Conservation (phyloP, 208 protist species). For the Acanthamoeba lenticulata region DNA sequence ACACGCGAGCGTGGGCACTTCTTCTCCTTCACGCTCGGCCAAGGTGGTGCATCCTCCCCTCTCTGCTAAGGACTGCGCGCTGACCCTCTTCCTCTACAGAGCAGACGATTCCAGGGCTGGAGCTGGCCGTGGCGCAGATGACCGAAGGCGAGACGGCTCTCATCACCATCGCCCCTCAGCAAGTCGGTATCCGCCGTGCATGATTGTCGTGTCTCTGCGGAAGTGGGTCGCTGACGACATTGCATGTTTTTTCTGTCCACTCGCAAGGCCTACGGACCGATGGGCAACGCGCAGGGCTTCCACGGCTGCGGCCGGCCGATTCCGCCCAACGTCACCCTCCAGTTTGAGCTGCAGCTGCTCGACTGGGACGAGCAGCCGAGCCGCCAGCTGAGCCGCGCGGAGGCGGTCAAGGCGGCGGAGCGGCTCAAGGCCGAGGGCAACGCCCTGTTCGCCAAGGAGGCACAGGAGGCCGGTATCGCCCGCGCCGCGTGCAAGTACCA, state of each 20-base stretch:
- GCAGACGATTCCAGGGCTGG: neutral
- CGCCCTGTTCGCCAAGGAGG: neutral
- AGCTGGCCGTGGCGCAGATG: neutral
- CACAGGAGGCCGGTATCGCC: neutral
- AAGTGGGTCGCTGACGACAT: too few species aligned
- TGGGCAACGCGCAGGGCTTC: conserved; percentile 3
- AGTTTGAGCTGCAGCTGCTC: conserved; percentile 59
- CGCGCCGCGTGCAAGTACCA: conserved; percentile 7
- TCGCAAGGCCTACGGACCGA: neutral
- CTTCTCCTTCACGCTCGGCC: conserved; percentile 82
- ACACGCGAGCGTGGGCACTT: conserved; percentile 63
- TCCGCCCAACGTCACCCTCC: conserved; percentile 25
- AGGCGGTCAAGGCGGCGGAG: neutral
- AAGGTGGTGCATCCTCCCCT: too few species aligned
- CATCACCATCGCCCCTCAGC: conserved; percentile 1
- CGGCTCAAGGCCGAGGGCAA: neutral
- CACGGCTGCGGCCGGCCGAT: neutral
- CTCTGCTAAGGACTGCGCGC: too few species aligned
- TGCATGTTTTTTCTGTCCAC: too few species aligned
- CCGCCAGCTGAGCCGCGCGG: too few species aligned
- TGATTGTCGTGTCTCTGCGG: too few species aligned
- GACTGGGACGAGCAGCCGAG: conserved; percentile 13
- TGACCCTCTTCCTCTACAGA: too few species aligned
- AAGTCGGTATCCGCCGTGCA: neutral
- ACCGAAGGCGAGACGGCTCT: conserved; percentile 7